Base-by-base conservation (phyloP, 2,329 filamentous ascomycete genomes). In the Leptosphaerulina australis region DNA sequence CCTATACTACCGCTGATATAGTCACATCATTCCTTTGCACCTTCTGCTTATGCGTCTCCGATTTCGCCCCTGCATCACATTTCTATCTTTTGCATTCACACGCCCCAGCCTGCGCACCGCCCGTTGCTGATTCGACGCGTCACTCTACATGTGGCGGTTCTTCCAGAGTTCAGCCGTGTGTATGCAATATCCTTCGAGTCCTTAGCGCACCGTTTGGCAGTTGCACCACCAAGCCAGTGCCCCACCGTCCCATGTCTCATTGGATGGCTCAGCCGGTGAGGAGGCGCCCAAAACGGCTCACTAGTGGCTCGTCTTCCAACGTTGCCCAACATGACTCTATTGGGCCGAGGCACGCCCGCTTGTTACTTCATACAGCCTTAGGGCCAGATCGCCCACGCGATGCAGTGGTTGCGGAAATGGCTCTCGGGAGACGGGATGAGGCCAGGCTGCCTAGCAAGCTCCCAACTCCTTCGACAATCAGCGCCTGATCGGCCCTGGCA, bases 191-290 rank as follows among this genome's bases (percentile, higher is more conserved):
- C 54, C 51, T 50, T 66, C 66, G 58, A 67, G 55, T 64, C 59
- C 41, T 63, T 70, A 69, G 67, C 62, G 60, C 58, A 64, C 67
- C 68, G 68, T 70, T 71, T 62, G 58, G 59, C 64, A 62, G 61
- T 66, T 62, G 63, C 66, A 68, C 61, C 63, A 62, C 50, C 53
- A 35, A 44, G 53, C 55, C 44, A 51, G 53, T 58, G 58, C 38
- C 59, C 67, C 62, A 60, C 66, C 47, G 28, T 25, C 50, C 55
- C 60, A 22, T 38, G 38, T 37, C 18, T 20, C 36, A 56, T 53
- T 52, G 39, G 45, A 24, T n/a, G 30, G 3, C 18, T 6, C 12
- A 36, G 55, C 59, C 61, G 58, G 61, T 63, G 48, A 64, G 44
- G 21, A 43, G 24, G 29, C 62, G 66, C 64, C 66, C 63, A 56